Evolutionary conservation across 768 basidiomycete genomes (phyloP).

Genomic region (Chlorophyllum brunneum): DNA sequence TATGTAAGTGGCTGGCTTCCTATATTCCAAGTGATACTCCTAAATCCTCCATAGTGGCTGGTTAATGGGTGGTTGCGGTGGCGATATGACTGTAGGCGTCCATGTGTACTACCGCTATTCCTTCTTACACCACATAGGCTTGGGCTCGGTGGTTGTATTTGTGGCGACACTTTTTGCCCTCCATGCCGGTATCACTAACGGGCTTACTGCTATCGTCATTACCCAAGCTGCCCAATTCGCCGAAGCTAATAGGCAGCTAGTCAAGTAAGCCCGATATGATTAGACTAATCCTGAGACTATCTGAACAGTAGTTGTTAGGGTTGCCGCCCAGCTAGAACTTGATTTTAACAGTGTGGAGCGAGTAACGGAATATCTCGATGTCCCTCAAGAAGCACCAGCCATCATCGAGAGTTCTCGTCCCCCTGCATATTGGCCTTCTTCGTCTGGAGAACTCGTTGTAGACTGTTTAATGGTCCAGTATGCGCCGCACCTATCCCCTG

Average conservation of each 20-base stretch:
- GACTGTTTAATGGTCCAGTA: constrained; percentile 61
- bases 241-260: constrained; percentile 61
- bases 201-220: constrained; percentile 68
- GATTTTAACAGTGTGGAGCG: constrained; percentile 77
- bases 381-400: constrained; percentile 66
- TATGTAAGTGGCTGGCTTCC: constrained; percentile 44
- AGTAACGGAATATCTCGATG: constrained; percentile 64
- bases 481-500: constrained; percentile 56
- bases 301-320: constrained; percentile 29
- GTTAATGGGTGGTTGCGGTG: constrained; percentile 67
- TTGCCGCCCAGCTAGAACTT: constrained; percentile 66
- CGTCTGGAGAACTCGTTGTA: constrained; percentile 50
- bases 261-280: constrained; percentile 34
- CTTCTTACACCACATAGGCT: constrained; percentile 31
- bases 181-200: constrained; percentile 49
- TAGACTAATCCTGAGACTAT: not conserved
- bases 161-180: constrained; percentile 67
- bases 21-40: not conserved
- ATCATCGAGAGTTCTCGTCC: constrained; percentile 51
- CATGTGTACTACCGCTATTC: not conserved
- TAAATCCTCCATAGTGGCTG: constrained; percentile 45
- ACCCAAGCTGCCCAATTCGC: constrained; percentile 68
- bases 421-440: constrained; percentile 73
- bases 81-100: constrained; percentile 64
- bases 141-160: constrained; percentile 70